These are phyloP conservation scores for Scutellaria barbata DNA, from an alignment of 257 asterid species.

Conservation along the genomic window DNA sequence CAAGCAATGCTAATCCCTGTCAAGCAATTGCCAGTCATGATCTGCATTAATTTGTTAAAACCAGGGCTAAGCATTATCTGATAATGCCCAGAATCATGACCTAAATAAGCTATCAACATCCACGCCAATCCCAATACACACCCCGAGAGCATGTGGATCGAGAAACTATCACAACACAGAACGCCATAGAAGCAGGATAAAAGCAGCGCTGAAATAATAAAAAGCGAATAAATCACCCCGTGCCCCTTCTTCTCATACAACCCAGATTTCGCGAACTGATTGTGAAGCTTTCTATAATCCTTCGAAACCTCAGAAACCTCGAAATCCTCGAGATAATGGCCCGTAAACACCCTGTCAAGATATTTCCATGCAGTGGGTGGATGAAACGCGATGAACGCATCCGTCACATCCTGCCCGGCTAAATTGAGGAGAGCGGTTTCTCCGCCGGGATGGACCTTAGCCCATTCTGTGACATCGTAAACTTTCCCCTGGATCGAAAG, in stretches of 20 bases:
- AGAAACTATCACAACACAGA: slow-evolving; percentile 28
- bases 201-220: slow-evolving; percentile 32
- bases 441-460: slow-evolving; percentile 58
- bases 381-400: slow-evolving; percentile 62
- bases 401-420: slow-evolving; percentile 61
- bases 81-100: slow-evolving; percentile 95
- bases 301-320: slow-evolving; percentile 48
- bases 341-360: slow-evolving; percentile 41
- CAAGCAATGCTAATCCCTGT: slow-evolving; percentile 96
- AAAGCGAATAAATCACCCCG: slow-evolving; percentile 43
- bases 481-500: slow-evolving; percentile 60
- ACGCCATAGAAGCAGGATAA: slow-evolving; percentile 45
- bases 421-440: slow-evolving; percentile 47
- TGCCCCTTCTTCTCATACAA: slow-evolving; percentile 60
- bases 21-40: slow-evolving; percentile 75
- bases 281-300: slow-evolving; percentile 47
- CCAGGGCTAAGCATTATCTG: slow-evolving; percentile 59
- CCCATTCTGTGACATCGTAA: slow-evolving; percentile 57
- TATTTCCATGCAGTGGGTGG: slow-evolving; percentile 51
- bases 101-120: slow-evolving; percentile 73
- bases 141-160: slow-evolving; percentile 44
- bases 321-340: slow-evolving; percentile 43
- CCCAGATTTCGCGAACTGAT: slow-evolving; percentile 44
- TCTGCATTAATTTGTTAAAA: slow-evolving; percentile 62
- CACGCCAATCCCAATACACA: slow-evolving; percentile 50